phyloP scores from a whole-genome alignment of 2,329 filamentous ascomycete species.

The Dactylellina leptospora region DNA sequence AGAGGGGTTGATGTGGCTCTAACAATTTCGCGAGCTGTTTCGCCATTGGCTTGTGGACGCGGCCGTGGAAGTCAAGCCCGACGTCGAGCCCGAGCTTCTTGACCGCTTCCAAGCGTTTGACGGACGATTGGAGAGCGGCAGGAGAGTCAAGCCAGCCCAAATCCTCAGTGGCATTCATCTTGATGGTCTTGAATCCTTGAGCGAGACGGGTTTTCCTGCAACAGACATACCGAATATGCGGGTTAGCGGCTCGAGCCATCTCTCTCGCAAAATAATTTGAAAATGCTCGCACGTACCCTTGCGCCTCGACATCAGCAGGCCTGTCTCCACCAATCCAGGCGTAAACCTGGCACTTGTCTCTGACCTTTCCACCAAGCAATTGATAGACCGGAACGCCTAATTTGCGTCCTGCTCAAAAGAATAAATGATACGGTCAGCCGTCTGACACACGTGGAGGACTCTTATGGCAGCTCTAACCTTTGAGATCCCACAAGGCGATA shows the following conservation, averaged over 20 bases:
- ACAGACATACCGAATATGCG: constrained; percentile 10
- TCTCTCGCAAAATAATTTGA: neutral
- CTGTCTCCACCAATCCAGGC: constrained; percentile 81
- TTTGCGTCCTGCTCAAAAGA: constrained; percentile 63
- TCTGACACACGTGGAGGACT: constrained; percentile 26
- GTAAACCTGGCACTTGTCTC: constrained; percentile 75
- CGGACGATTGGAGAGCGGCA: constrained; percentile 68
- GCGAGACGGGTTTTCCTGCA: constrained; percentile 66
- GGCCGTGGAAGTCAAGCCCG: constrained; percentile 80
- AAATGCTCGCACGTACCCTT: constrained; percentile 64
- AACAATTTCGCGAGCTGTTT: constrained; percentile 75
- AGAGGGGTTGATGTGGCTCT: constrained; percentile 75
- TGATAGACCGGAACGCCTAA: constrained; percentile 75
- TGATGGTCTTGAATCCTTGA: constrained; percentile 73
- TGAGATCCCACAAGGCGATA: constrained; percentile 82
- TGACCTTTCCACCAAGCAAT: constrained; percentile 77
- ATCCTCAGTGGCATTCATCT: constrained; percentile 83
- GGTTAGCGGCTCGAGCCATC: constrained; percentile 22
- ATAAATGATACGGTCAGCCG: constrained; percentile 21
- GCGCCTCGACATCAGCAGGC: constrained; percentile 71
- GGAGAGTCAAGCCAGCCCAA: constrained; percentile 80
- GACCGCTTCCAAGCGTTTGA: constrained; percentile 74
- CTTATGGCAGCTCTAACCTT: constrained; percentile 62
- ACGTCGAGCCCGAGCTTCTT: constrained; percentile 76
- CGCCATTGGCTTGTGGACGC: constrained; percentile 81